Conservation (phyloP, 1,284 basidiomycete species). For the Leucoagaricus sp. region DNA sequence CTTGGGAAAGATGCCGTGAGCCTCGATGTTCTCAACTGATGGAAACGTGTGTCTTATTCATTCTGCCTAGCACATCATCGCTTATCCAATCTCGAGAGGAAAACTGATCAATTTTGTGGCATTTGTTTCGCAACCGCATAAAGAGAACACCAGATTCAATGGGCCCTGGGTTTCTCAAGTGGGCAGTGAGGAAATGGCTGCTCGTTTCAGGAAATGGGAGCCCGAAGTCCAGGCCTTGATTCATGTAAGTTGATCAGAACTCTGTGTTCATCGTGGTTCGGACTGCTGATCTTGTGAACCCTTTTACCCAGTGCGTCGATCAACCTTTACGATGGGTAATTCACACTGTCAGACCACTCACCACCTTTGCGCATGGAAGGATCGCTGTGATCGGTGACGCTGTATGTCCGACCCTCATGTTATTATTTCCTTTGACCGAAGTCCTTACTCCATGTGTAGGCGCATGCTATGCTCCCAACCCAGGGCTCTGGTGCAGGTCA, state of each 20-base stretch:
- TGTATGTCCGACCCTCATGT: slow-evolving; percentile 28
- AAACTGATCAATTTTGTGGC: slow-evolving; percentile 50
- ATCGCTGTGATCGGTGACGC: slow-evolving; percentile 47
- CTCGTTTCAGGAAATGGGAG: slow-evolving; percentile 46
- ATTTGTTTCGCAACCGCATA: slow-evolving; percentile 40
- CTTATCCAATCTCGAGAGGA: slow-evolving; percentile 49
- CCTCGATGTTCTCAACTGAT: slow-evolving; percentile 9
- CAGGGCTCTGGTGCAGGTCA: slow-evolving; percentile 56
- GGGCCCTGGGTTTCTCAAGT: slow-evolving; percentile 44
- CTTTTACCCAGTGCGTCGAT: slow-evolving; percentile 40
- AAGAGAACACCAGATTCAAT: slow-evolving; percentile 40
- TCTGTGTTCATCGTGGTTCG: background rate
- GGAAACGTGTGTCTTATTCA: slow-evolving; percentile 6
- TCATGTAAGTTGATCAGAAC: slow-evolving; percentile 33
- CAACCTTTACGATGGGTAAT: slow-evolving; percentile 42
- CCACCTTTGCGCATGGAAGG: slow-evolving; percentile 37
- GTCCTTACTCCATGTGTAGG: slow-evolving; percentile 30
- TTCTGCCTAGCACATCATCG: slow-evolving; percentile 42
- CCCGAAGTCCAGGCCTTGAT: slow-evolving; percentile 45
- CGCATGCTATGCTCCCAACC: slow-evolving; percentile 52
- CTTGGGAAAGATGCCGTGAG: slow-evolving; percentile 44
- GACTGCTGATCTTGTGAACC: slow-evolving; percentile 6
- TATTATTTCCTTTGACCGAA: background rate
- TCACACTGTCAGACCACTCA: slow-evolving; percentile 39
- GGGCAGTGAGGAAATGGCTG: slow-evolving; percentile 36